Base-by-base conservation (phyloP, 129 eudicot species). In the Scalesia atractyloides region DNA sequence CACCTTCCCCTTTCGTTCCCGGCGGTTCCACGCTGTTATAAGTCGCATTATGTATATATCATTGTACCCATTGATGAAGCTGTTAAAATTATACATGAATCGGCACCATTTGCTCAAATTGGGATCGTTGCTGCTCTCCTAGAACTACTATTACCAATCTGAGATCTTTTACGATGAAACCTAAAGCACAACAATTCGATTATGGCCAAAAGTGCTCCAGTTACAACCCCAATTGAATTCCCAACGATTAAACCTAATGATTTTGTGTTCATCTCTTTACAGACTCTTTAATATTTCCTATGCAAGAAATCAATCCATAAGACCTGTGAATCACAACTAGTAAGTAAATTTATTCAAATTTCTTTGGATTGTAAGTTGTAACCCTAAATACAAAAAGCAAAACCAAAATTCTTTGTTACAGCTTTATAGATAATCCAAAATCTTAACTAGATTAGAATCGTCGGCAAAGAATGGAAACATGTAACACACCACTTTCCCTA, bases 61-160 rank as follows among this genome's bases (percentile, higher is more conserved):
- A 89, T 91, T 9, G 98, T 82, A 64, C 95, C 96, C 7, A 80
- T 19, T 3, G 98, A 89, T 13, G 98, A 92, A 73, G 89, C 98
- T 0, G 98, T 89, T 70, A 92, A 51, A 9, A 79, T 64, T 56
- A 88, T 72, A 74, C 89, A 89, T 69, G 95, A 78, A 87, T 92
- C 98, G n/a, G 77, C 91, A 2, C 91, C 98, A 85, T 92, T 89
- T 63, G 84, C 59, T 61, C 95, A 91, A 47, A 89, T 92, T 0
- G 96, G 96, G 57, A 87, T 50, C 1, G 86, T 80, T 24, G 91
- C 76, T 33, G 88, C 86, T 78, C 96, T 85, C 74, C 90, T 70
- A 3, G 96, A 92, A 84, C 95, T 92, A 80, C 89, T 91, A 73
- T 82, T 91, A 70, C 90, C 96, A 49, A 91, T 88, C 84, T 91